These are phyloP conservation scores for Cryphonectria naterciae DNA, from an alignment of 2,329 filamentous ascomycete genomes.

Conservation along the genomic window DNA sequence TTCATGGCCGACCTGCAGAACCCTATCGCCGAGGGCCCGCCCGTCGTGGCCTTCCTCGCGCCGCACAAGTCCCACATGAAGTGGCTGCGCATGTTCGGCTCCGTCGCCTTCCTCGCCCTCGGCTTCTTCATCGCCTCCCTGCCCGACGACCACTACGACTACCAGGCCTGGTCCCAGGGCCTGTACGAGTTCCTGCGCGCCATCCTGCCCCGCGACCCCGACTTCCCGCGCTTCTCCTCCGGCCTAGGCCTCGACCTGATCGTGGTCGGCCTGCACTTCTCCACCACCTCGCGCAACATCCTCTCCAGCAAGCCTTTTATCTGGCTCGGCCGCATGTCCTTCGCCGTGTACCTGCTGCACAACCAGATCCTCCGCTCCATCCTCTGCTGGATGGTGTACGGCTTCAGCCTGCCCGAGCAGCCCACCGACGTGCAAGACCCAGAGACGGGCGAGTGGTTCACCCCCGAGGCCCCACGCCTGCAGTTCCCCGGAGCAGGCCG, in stretches of 20 bases:
- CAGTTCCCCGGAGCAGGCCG: slow-evolving; percentile 25
- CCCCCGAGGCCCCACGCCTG: slow-evolving; percentile 21
- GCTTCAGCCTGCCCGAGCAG: slow-evolving; percentile 25
- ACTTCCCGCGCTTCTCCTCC: slow-evolving; percentile 29
- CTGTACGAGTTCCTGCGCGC: slow-evolving; percentile 26
- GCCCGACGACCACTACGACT: slow-evolving; percentile 27
- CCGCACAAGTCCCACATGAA: slow-evolving; percentile 27
- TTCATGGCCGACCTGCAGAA: slow-evolving; percentile 30
- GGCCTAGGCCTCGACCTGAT: slow-evolving; percentile 29
- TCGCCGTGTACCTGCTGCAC: slow-evolving; percentile 30
- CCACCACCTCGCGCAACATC: slow-evolving; percentile 22
- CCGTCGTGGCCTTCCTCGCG: slow-evolving; percentile 23
- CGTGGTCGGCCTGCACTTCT: slow-evolving; percentile 29
- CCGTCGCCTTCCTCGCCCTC: slow-evolving; percentile 25
- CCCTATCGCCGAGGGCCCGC: slow-evolving; percentile 15
- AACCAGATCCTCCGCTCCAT: slow-evolving; percentile 30
- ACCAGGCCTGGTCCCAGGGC: slow-evolving; percentile 29
- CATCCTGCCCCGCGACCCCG: slow-evolving; percentile 27
- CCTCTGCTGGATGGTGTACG: slow-evolving; percentile 31
- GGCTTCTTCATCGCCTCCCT: slow-evolving; percentile 29
- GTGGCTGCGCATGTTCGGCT: slow-evolving; percentile 27
- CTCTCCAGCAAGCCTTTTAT: slow-evolving; percentile 29
- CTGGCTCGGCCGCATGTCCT: slow-evolving; percentile 29
- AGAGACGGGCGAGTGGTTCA: slow-evolving; percentile 25
- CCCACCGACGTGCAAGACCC: slow-evolving; percentile 26